Conservation (phyloP, 441 rosid genomes). For the Flueggea neowawraea region DNA sequence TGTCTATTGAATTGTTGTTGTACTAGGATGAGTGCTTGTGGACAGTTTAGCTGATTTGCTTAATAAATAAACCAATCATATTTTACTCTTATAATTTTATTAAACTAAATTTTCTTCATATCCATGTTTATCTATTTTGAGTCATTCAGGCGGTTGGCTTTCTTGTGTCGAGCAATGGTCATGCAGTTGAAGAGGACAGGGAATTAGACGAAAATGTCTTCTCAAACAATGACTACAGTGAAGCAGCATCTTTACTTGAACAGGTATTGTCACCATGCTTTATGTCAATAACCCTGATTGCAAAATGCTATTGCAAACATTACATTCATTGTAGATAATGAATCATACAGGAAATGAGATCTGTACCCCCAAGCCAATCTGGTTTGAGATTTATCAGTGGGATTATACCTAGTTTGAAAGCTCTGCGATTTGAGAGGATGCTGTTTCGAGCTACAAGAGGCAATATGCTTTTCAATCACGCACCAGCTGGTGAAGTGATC, state of each 20-base stretch:
- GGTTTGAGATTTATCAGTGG: constrained; percentile 94
- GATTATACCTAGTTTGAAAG: constrained; percentile 76
- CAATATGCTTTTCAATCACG: constrained; percentile 96
- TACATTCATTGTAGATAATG: constrained; percentile 20
- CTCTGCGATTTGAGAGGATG: constrained; percentile 87
- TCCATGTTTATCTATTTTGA: constrained; percentile 6
- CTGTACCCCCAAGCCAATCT: constrained; percentile 63
- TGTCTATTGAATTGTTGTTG: too few relatives aligned
- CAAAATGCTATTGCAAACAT: constrained; percentile 14
- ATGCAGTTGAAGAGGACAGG: constrained; percentile 59
- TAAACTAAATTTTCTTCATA: not conserved
- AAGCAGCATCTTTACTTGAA: constrained; percentile 73
- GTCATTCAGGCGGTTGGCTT: constrained; percentile 73
- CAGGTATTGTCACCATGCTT: constrained; percentile 49
- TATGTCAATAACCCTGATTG: constrained; percentile 9
- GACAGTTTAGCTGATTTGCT: too few relatives aligned
- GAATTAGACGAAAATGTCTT: constrained; percentile 77
- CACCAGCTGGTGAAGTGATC: constrained; percentile 86
- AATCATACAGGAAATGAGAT: constrained; percentile 62
- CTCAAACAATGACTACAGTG: constrained; percentile 48
- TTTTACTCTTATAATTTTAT: too few relatives aligned
- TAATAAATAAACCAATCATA: too few relatives aligned
- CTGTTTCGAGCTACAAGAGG: constrained; percentile 98
- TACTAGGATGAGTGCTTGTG: too few relatives aligned
- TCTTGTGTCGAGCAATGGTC: constrained; percentile 75